Base-by-base conservation (phyloP, 2,329 filamentous ascomycete genomes). In the Cercospora sp. region DNA sequence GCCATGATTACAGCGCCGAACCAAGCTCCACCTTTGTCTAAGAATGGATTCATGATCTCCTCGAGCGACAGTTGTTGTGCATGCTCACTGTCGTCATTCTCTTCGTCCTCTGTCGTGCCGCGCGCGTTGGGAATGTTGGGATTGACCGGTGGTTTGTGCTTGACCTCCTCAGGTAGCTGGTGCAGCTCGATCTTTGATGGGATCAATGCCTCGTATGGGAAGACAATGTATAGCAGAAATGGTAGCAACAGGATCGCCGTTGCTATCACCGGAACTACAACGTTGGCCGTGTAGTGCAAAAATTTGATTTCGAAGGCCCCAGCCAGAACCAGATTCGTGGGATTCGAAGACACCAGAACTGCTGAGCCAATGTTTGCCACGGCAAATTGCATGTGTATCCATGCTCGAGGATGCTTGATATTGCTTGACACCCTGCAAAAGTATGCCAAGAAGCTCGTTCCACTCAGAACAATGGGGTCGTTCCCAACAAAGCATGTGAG, bases 371-470 rank as follows among this genome's bases (percentile, higher is more conserved):
- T 90, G 69, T 92, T 92, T 62, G 90, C 90, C 1, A 91, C 78
- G 16, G 90, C 86, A 66, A 92, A 92, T 67, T 93, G 90, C 1
- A 86, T 87, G 72, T 88, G 85, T 24, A 92, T 91, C 90, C 90
- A 92, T 0, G 90, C 90, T 73, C 88, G 82, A 0, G 90, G 90
- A 66, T 91, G 87, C 10, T 85, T 80, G 67, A 93, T 92, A 71
- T 92, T 92, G 78, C 86, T 88, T 0, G 90, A 91, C 0, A 91
- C 89, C 6, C 89, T 83, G 0, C 90, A 92, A 89, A 93, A 91
- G 78, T 93, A 93, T 2, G 90, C 88, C 12, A 92, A 83, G 66
- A 92, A 92, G 0, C 90, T 86, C 0, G 90, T 93, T 1, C 90
- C 90, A 0, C 90, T 91, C 0, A 92, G 80, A 63, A 92, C 91